Evolutionary conservation across 164 flowering plant species (phyloP).

Genomic region (Saururus chinensis): DNA sequence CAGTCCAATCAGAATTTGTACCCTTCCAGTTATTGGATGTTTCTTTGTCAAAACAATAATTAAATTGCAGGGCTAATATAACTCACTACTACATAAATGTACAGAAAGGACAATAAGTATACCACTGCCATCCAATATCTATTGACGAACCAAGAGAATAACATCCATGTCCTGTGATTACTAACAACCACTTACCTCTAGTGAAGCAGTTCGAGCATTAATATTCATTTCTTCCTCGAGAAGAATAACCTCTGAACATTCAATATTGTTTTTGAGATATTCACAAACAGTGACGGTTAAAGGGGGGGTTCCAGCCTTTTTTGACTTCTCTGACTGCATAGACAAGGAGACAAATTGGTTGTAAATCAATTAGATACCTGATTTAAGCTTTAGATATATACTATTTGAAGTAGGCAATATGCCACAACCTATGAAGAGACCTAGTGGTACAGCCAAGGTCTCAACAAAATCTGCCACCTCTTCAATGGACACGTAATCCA

Average conservation of each 20-base stretch:
- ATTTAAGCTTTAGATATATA: too few species aligned
- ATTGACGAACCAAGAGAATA: neutral
- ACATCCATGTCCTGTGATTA: neutral
- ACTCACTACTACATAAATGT: neutral
- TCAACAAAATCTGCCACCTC: too few species aligned
- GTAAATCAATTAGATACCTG: too few species aligned
- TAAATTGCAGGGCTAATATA: too few species aligned
- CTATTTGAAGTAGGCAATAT: neutral
- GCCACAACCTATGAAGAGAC: too few species aligned
- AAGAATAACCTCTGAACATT: slow-evolving; percentile 40
- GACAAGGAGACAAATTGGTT: neutral
- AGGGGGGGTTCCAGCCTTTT: slow-evolving; percentile 69
- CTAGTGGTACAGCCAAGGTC: too few species aligned
- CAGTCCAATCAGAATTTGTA: too few species aligned
- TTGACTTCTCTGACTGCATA: slow-evolving; percentile 87
- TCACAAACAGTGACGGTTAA: slow-evolving; percentile 45
- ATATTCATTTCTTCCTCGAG: slow-evolving; percentile 85
- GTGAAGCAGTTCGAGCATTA: slow-evolving; percentile 65
- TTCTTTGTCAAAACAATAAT: too few species aligned
- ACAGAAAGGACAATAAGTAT: neutral
- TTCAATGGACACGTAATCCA: too few species aligned
- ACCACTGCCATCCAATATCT: neutral
- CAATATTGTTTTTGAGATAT: slow-evolving; percentile 40
- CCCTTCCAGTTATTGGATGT: too few species aligned
- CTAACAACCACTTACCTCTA: slow-evolving; percentile 39